Evolutionary conservation across 192 early-diverging fungal genomes (phyloP), one percentile per base, ranked within the genome.

Genomic region (Entomortierella parvispora): DNA sequence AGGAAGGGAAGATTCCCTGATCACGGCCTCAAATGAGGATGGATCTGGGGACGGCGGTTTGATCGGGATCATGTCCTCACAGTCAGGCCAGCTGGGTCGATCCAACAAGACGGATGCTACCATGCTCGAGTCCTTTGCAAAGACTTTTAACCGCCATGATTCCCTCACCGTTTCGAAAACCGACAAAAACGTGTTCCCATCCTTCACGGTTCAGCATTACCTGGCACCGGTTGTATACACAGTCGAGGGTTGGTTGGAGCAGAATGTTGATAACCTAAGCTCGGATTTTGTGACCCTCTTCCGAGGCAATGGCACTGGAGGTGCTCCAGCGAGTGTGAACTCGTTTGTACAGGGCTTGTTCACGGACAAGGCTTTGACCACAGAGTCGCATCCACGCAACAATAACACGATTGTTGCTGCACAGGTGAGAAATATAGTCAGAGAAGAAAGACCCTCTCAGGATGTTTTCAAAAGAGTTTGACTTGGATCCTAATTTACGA

Each of bases 281-380:
- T 85, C 91, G 2, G 93, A 96, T 71, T 94, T 95, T 81, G 91
- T 95, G 40, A 87, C 90, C 8, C 81, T 97, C 50, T 93, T 97
- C 87, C 89, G 93, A 40, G 37, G 37, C 37, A 40, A 40, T 43
- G 92, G 92, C 3, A 79, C 83, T n/a, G 80, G 74, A 12, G 90
- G 86, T n/a, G 86, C 76, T 2, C 79, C 87, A 7, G 76, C 86
- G 6, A 89, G 92, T 12, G 82, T 80, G 57, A 93, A 93, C 65
- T 81, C 86, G 2, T 95, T 97, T 67, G 82, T 94, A 44, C 83
- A 87, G 11, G 88, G 89, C 32, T 67, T 97, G 45, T 93, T 97
- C 66, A 87, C 88, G 17, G 91, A 93, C 47, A 84, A 84, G 37
- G 83, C 83, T 37, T 80, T 97, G 22, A 84, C 89, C 42, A 92